Evolutionary conservation across 768 basidiomycete genomes (phyloP).

Genomic region (Naganishia vaughanmartiniae): DNA sequence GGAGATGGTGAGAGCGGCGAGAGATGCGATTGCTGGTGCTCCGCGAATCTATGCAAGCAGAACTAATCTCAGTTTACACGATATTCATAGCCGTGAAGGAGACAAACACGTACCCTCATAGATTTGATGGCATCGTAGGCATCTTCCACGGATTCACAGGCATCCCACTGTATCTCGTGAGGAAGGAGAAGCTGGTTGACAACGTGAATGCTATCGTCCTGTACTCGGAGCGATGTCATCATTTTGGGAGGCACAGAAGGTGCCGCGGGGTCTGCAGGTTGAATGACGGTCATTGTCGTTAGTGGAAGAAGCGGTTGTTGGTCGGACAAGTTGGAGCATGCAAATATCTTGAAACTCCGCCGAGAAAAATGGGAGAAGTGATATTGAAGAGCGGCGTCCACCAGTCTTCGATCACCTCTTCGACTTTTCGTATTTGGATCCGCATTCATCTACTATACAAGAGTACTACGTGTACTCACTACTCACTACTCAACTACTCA

Average conservation of each 20-base stretch:
- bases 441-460: not conserved
- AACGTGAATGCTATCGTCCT: slow-evolving; percentile 62
- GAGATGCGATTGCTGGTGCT: slow-evolving; percentile 89
- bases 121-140: slow-evolving; percentile 92
- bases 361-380: not conserved
- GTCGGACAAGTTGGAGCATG: not conserved
- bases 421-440: slow-evolving; percentile 7
- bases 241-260: slow-evolving; percentile 42
- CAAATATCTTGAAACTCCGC: not conserved
- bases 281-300: slow-evolving; percentile 18
- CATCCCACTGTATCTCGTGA: slow-evolving; percentile 51
- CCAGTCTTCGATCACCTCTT: not conserved
- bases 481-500: no score
- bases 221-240: slow-evolving; percentile 52
- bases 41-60: slow-evolving; percentile 65
- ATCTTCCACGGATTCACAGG: slow-evolving; percentile 68
- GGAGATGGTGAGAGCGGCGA: slow-evolving; percentile 78
- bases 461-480: no score
- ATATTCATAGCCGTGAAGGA: not conserved
- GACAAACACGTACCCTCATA: slow-evolving; percentile 69
- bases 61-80: not conserved
- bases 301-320: not conserved
- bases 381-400: not conserved
- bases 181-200: slow-evolving; percentile 86
- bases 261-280: slow-evolving; percentile 20